Conservation (phyloP, 345 rosid genomes). For the Pistacia atlantica region DNA sequence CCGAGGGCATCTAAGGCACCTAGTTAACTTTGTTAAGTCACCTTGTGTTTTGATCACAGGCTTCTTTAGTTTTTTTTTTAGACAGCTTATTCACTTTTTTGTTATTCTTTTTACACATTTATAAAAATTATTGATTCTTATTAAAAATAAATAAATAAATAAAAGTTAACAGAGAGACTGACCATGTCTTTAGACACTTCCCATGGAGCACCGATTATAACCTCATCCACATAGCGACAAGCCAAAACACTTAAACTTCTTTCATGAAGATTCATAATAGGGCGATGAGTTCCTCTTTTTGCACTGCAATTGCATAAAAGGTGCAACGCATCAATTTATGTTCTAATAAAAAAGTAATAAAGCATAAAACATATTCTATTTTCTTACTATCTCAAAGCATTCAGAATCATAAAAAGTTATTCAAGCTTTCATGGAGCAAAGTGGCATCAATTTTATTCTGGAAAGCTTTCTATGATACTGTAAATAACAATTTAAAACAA, state of each 20-base stretch:
- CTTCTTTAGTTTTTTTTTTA: background rate
- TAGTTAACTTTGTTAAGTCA: background rate
- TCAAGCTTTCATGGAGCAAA: background rate
- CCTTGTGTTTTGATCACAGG: background rate
- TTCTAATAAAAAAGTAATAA: background rate
- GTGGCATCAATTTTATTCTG: background rate
- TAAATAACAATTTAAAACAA: background rate
- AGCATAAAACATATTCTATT: background rate
- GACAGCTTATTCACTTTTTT: background rate
- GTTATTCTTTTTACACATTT: background rate
- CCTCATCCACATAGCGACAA: conserved; percentile 79
- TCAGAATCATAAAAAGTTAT: background rate
- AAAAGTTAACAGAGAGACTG: conserved; percentile 25
- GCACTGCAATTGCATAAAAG: conserved; percentile 44
- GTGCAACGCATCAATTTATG: background rate
- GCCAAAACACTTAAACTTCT: conserved; percentile 80
- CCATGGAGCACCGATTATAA: conserved; percentile 79
- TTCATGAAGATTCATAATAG: conserved; percentile 85
- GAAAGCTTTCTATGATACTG: background rate
- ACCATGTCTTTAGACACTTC: conserved; percentile 77
- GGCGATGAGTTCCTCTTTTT: conserved; percentile 68
- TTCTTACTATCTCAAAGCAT: background rate
- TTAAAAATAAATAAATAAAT: background rate
- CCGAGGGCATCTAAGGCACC: background rate
- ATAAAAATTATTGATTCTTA: background rate